Percentiles rank a stretch among this genome's conserved stretches.
phyloP scores from a whole-genome alignment of 2,329 filamentous ascomycete species.

The Basipetospora chlamydospora region DNA sequence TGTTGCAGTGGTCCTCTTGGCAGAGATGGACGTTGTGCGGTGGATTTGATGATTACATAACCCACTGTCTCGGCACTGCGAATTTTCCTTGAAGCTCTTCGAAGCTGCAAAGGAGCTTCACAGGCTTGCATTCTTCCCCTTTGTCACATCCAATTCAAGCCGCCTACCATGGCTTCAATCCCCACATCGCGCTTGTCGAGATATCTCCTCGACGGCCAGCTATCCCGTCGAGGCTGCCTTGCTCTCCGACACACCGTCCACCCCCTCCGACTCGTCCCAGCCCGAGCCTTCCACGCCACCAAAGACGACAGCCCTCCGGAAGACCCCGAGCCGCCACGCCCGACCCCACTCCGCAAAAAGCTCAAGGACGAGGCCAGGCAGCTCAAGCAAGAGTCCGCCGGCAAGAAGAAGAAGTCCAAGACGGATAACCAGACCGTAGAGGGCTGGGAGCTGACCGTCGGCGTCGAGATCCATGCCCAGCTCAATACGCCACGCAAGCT shows the following conservation, averaged over 20 bases:
- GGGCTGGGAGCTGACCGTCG: slow-evolving; percentile 87
- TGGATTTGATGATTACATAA: too few relatives aligned
- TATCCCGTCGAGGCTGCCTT: slow-evolving; percentile 26
- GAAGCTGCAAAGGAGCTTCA: too few relatives aligned
- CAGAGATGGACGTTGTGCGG: too few relatives aligned
- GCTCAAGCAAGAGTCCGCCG: slow-evolving; percentile 47
- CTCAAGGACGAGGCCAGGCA: slow-evolving; percentile 58
- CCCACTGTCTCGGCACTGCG: too few relatives aligned
- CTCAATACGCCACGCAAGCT: slow-evolving; percentile 80
- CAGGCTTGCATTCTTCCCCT: too few relatives aligned
- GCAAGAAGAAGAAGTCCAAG: slow-evolving; percentile 27
- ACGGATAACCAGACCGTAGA: slow-evolving; percentile 34
- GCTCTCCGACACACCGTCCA: slow-evolving; percentile 4
- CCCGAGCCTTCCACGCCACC: slow-evolving; percentile 19
- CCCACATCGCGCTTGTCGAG: slow-evolving; percentile 28
- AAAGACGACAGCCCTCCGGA: slow-evolving; percentile 10
- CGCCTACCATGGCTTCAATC: slow-evolving; percentile 28
- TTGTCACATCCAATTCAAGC: too few relatives aligned
- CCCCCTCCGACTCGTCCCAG: too few relatives aligned
- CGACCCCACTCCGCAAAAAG: slow-evolving; percentile 51
- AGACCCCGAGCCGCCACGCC: slow-evolving; percentile 9
- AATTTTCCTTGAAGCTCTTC: background rate
- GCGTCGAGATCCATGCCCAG: slow-evolving; percentile 95
- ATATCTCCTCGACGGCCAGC: slow-evolving; percentile 32
- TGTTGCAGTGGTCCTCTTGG: too few relatives aligned